These are phyloP conservation scores for Pythium volutum DNA, from an alignment of 352 stramenopile species.

Conservation along the genomic window DNA sequence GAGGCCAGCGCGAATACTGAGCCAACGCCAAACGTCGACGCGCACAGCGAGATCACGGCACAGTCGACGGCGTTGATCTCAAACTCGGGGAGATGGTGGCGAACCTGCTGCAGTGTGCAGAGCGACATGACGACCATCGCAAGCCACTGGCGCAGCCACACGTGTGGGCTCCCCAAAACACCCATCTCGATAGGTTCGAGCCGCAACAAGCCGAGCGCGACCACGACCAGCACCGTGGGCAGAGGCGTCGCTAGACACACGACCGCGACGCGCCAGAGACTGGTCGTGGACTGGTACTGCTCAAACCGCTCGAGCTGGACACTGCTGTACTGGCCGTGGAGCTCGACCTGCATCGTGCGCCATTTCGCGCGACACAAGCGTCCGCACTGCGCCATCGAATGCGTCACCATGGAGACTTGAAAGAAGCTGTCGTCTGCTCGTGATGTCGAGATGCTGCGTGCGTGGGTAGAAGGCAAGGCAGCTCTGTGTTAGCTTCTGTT, in stretches of 20 bases:
- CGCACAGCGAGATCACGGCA: background rate
- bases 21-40: background rate
- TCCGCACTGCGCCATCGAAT: no score
- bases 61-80: background rate
- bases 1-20: background rate
- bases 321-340: conserved; percentile 21
- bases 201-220: conserved; percentile 7
- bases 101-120: conserved; percentile 9
- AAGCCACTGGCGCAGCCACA: conserved; percentile 17
- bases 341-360: conserved; percentile 18
- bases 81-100: conserved; percentile 16
- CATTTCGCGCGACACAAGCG: no score
- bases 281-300: conserved; percentile 2
- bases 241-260: conserved; percentile 11
- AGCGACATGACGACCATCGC: conserved; percentile 7
- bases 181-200: conserved; percentile 11
- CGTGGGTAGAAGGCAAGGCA: no score
- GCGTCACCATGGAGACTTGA: no score
- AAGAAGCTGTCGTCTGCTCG: no score
- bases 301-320: conserved; percentile 6
- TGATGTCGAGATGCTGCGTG: no score
- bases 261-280: background rate
- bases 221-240: conserved; percentile 9
- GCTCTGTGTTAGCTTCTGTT: no score
- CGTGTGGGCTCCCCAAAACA: conserved; percentile 1